Base-by-base conservation (phyloP, 176 grass and related monocot species). In the Bromus sterilis region DNA sequence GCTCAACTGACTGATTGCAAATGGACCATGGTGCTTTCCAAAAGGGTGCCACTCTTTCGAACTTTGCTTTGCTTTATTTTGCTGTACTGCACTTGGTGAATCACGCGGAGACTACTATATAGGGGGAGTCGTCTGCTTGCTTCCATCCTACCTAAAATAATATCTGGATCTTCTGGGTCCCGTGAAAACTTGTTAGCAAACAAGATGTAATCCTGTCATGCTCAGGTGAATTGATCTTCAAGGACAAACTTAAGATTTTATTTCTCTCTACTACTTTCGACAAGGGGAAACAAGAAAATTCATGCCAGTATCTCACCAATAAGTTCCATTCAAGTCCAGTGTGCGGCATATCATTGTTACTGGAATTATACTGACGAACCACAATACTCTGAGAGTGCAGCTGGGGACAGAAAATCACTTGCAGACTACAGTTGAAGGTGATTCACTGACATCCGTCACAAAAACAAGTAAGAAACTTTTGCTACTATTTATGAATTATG, bases 51-150 rank as follows among this genome's bases (percentile, higher is more conserved):
- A 42, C 30, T 80, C 39, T 77, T 78, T 66, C 15, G 34, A 31
- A 62, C 14, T 49, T 35, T 83, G 31, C 6, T 62, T 11, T 71
- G 36, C 34, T 66, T 88, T 75, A 81, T 35, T 9, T 41, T 61
- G 69, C 77, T 89, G 87, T 30, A 24, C 60, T 60, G 87, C 87
- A 80, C 76, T 84, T 33, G 7, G 41, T 80, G 60, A 68, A 74
- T 49, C 86, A 60, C 48, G 48, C 29, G 68, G 10, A 67, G 25
- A n/a, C 48, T 65, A 33, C n/a, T 39, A 41, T 41, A 61, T n/a
- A n/a, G n/a, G n/a, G 25, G 43, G 65, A 60, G 78, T 39, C 78
- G n/a, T 62, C 63, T 87, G 42, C 29, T 63, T 36, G 15, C 75
- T 69, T 77, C 72, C 46, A 67, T 26, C 21, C 29, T 60, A 11